phyloP scores from a whole-genome alignment of 202 grass and related monocot species.

The Setaria italica region DNA sequence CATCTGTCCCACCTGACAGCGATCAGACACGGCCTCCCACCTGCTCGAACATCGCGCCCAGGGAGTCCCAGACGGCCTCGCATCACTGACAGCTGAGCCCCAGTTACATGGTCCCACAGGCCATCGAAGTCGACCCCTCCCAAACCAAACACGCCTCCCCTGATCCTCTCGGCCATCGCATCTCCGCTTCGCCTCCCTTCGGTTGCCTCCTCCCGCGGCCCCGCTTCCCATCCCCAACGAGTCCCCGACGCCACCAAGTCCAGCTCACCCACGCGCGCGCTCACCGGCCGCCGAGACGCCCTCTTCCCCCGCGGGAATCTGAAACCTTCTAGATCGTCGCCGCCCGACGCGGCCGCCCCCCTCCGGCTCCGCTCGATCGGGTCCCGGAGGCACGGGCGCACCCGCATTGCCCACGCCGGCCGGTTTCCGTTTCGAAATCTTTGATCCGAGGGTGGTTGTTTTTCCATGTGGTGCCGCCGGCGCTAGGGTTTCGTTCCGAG shows the following conservation, averaged over 20 bases:
- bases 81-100: constrained; percentile 4
- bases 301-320: background rate
- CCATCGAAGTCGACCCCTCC: background rate
- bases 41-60: background rate
- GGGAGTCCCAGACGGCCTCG: background rate
- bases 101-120: background rate
- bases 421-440: background rate
- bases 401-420: constrained; percentile 36
- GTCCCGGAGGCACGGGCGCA: background rate
- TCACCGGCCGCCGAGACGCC: background rate
- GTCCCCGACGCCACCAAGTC: constrained; percentile 22
- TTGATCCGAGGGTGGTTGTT: background rate
- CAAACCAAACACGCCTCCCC: no score
- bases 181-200: background rate
- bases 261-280: constrained; percentile 43
- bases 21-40: background rate
- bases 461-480: background rate
- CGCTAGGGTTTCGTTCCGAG: background rate
- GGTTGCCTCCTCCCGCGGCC: background rate
- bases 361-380: background rate
- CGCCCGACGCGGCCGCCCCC: background rate
- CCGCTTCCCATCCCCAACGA: background rate
- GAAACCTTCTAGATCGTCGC: background rate
- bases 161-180: background rate
- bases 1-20: background rate